phyloP scores from a whole-genome alignment of 805 yeast genomes.

The Blastobotrys attinorum region DNA sequence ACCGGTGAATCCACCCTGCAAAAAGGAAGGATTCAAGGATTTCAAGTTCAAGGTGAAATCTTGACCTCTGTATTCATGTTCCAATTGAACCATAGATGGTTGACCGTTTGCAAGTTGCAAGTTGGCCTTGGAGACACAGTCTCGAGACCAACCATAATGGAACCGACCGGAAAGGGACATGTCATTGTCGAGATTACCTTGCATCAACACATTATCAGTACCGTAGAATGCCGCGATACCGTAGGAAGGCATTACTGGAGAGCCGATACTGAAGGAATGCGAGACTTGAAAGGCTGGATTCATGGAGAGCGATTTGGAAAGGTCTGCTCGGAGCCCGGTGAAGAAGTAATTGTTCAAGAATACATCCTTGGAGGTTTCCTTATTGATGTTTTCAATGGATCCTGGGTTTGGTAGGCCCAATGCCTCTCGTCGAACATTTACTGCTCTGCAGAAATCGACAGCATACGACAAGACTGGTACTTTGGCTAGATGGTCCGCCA shows the following conservation, averaged over 20 bases:
- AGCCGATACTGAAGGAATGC: constrained; percentile 86
- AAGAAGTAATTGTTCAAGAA: constrained; percentile 83
- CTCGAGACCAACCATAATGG: constrained; percentile 83
- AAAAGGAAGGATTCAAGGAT: constrained; percentile 77
- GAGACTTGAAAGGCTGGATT: constrained; percentile 96
- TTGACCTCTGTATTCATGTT: constrained; percentile 87
- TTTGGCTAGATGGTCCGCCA: constrained; percentile 46
- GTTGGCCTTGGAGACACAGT: constrained; percentile 72
- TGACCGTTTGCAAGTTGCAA: constrained; percentile 83
- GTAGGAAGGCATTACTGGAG: constrained; percentile 78
- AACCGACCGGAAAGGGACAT: constrained; percentile 78
- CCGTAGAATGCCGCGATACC: constrained; percentile 88
- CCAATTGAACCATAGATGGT: constrained; percentile 90
- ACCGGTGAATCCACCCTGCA: constrained; percentile 76
- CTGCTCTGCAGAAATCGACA: constrained; percentile 63
- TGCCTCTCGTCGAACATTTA: constrained; percentile 70
- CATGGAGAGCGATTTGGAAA: constrained; percentile 83
- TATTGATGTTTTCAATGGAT: constrained; percentile 83
- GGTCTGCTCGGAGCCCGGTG: constrained; percentile 94
- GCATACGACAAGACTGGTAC: constrained; percentile 77
- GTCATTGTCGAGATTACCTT: constrained; percentile 88
- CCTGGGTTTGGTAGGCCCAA: constrained; percentile 88
- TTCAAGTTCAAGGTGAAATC: constrained; percentile 88
- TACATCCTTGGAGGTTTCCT: constrained; percentile 91
- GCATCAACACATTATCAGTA: constrained; percentile 74